These are phyloP conservation scores for Gymnopilus dilepis DNA, from an alignment of 768 basidiomycete genomes.

Conservation along the genomic window DNA sequence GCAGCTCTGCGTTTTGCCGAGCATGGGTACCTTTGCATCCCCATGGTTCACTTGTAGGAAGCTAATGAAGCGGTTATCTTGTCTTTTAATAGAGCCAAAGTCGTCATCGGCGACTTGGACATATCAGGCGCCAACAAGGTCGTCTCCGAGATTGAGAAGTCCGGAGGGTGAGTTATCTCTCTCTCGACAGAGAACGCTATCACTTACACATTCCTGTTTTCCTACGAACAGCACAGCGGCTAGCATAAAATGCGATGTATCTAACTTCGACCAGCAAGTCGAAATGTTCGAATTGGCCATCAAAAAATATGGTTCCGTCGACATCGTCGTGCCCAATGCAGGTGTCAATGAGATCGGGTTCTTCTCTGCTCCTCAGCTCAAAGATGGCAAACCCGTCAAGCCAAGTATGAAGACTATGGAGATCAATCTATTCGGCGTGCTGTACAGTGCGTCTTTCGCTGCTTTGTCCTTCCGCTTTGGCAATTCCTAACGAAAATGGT, in stretches of 20 bases:
- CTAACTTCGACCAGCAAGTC: slow-evolving; percentile 57
- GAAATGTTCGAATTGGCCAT: slow-evolving; percentile 56
- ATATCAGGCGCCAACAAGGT: slow-evolving; percentile 42
- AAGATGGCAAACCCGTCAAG: slow-evolving; percentile 47
- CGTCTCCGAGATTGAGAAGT: slow-evolving; percentile 43
- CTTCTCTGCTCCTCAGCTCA: slow-evolving; percentile 35
- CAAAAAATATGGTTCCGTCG: slow-evolving; percentile 51
- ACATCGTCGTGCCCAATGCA: slow-evolving; percentile 62
- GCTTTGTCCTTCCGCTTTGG: neutral
- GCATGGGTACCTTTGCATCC: slow-evolving; percentile 48
- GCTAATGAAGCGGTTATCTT: neutral
- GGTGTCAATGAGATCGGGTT: slow-evolving; percentile 45
- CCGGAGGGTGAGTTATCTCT: slow-evolving; percentile 44
- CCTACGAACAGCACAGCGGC: slow-evolving; percentile 49
- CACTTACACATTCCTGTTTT: neutral
- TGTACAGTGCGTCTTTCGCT: slow-evolving; percentile 47
- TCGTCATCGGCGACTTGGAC: slow-evolving; percentile 60
- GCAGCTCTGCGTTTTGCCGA: slow-evolving; percentile 56
- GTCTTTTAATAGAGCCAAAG: slow-evolving; percentile 46
- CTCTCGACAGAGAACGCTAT: neutral
- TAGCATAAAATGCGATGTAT: slow-evolving; percentile 53
- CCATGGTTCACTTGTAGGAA: neutral
- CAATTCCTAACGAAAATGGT: neutral
- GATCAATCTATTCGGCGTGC: slow-evolving; percentile 52
- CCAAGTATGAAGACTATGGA: slow-evolving; percentile 50